phyloP scores from a whole-genome alignment of 2,329 filamentous ascomycete species.

The Diaporthe destruens region DNA sequence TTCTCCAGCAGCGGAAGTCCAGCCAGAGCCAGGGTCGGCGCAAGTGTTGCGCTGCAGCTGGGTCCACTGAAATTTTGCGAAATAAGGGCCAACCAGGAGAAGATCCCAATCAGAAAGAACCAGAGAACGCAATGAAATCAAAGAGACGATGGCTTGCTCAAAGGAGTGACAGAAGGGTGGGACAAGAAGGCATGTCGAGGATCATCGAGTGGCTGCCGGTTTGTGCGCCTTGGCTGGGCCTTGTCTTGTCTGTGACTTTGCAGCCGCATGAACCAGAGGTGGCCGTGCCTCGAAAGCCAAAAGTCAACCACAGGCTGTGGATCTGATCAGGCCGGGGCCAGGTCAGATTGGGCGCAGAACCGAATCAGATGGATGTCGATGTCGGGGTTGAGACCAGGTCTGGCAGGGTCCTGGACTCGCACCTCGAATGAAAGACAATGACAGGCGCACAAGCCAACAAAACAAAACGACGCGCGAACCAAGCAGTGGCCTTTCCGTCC shows the following conservation, averaged over 20 bases:
- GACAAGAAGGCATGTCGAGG: conserved; percentile 28
- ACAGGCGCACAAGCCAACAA: conserved; percentile 29
- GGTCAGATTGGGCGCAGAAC: background rate
- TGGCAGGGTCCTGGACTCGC: conserved; percentile 18
- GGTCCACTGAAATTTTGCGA: conserved; percentile 36
- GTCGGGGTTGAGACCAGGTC: conserved; percentile 14
- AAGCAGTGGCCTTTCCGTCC: conserved; percentile 24
- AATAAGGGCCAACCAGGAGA: conserved; percentile 32
- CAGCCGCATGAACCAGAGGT: conserved; percentile 21
- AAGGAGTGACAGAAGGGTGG: conserved; percentile 40
- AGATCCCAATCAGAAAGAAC: conserved; percentile 15
- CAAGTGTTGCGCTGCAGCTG: conserved; percentile 25
- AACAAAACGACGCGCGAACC: conserved; percentile 31
- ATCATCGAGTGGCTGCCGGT: conserved; percentile 17
- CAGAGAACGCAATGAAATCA: conserved; percentile 34
- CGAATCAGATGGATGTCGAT: conserved; percentile 5
- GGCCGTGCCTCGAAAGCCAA: conserved; percentile 30
- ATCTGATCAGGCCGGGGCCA: conserved; percentile 5
- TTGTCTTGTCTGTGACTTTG: conserved; percentile 15
- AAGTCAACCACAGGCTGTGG: conserved; percentile 5
- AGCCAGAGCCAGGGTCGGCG: conserved; percentile 27
- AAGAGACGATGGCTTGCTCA: conserved; percentile 33
- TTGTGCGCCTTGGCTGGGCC: conserved; percentile 29
- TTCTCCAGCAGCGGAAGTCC: conserved; percentile 19
- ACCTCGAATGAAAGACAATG: conserved; percentile 11